phyloP scores from a whole-genome alignment of 768 basidiomycete species.

The Pulveroboletus frians region DNA sequence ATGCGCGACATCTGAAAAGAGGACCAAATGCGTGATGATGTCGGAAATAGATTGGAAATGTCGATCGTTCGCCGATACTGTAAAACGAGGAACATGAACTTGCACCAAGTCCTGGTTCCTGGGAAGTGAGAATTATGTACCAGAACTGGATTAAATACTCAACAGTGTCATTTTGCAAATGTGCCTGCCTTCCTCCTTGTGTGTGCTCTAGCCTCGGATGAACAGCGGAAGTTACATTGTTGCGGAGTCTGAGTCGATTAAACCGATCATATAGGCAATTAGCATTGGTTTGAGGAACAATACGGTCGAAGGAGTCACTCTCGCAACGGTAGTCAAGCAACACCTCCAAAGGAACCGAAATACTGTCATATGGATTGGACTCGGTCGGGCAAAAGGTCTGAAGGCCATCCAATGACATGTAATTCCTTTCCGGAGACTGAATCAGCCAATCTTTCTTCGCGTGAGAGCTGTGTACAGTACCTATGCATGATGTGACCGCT shows the following conservation, averaged over 20 bases:
- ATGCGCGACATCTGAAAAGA: conserved; percentile 86
- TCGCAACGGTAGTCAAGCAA: conserved; percentile 82
- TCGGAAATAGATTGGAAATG: conserved; percentile 85
- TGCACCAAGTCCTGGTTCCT: conserved; percentile 67
- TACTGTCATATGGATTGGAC: conserved; percentile 37
- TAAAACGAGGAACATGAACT: conserved; percentile 79
- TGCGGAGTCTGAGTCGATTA: conserved; percentile 82
- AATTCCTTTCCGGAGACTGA: conserved; percentile 49
- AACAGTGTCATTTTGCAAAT: conserved; percentile 64
- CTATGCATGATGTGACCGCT: conserved; percentile 83
- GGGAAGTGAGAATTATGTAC: conserved; percentile 8
- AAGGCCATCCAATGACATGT: conserved; percentile 70
- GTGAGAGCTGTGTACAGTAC: conserved; percentile 33
- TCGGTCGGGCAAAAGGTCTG: conserved; percentile 80
- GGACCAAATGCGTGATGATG: conserved; percentile 78
- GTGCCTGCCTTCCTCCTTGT: conserved; percentile 30
- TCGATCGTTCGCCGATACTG: conserved; percentile 75
- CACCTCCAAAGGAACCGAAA: conserved; percentile 83
- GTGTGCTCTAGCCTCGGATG: conserved; percentile 35
- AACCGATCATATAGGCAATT: conserved; percentile 90
- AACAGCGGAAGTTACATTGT: conserved; percentile 54
- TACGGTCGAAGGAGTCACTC: conserved; percentile 76
- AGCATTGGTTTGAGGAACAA: conserved; percentile 85
- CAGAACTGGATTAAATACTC: conserved; percentile 16
- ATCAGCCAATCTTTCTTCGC: neutral